Evolutionary conservation across 1,284 basidiomycete species (phyloP), one percentile per base, ranked within the genome.

Genomic region (Kwoniella shivajii): DNA sequence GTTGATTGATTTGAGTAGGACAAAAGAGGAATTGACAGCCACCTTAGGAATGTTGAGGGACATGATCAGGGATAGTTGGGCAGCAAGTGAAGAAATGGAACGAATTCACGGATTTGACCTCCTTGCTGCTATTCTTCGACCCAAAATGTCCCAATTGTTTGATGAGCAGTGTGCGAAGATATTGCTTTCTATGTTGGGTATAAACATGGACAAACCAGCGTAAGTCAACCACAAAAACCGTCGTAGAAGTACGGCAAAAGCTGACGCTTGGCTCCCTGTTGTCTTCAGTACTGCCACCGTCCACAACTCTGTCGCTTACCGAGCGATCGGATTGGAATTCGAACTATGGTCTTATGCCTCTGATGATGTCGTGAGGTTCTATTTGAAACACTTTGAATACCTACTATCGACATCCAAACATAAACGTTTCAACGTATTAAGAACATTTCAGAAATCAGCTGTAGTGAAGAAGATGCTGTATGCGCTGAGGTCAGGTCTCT

Each of bases 31-130:
- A 65, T 74, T 96, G 3, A 87, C 86, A 0, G 80, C 85, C 27
- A 83, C 89, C 0, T 75, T 95, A 14, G 80, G 84, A 4, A 84
- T 96, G 22, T 78, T 96, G 33, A 82, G 85, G 5, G 88, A 93
- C 67, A 85, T 88, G 5, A 76, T 95, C 36, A 84, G 84, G 59
- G 86, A 88, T 63, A 90, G 86, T 67, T 97, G 94, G 94, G 85
- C 89, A 67, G 91, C 90, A 66, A 92, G 89, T 38, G 92, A 93
- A 68, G 91, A 93, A 68, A 91, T 92, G 86, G 91, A 94, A 70
- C 80, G 86, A 33, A 79, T 92, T 43, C 85, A 86, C 56, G 90
- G 91, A 11, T 97, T 94, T 68, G 92, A 96, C 56, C 86, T 93
- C 33, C 81, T 97, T 4, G 85, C 86, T 1, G 84, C 84, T 31